phyloP scores from a whole-genome alignment of 306 rosid genomes.

The Erythrophleum fordii region DNA sequence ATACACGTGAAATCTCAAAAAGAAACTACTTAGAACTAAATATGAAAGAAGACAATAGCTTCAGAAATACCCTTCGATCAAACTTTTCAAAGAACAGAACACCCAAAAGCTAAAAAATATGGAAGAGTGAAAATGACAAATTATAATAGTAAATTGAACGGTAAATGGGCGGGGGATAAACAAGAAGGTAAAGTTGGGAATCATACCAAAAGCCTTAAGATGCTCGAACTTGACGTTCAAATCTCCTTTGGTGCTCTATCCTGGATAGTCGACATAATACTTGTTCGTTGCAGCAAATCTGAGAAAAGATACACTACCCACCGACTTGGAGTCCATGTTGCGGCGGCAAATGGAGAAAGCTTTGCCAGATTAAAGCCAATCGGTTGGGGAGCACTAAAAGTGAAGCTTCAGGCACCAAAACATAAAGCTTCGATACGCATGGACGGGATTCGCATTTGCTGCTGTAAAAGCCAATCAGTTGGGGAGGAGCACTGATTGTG shows the following conservation, averaged over 20 bases:
- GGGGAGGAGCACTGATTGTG: no score
- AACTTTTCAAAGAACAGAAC: not conserved
- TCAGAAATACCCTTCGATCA: constrained; percentile 15
- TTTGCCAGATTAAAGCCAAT: not conserved
- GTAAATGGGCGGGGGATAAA: not conserved
- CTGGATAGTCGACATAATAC: constrained; percentile 82
- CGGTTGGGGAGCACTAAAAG: no score
- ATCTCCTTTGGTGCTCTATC: constrained; percentile 93
- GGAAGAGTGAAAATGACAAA: not conserved
- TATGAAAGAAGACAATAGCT: not conserved
- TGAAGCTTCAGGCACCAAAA: no score
- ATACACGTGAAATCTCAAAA: not conserved
- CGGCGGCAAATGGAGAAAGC: constrained; percentile 25
- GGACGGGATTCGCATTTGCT: no score
- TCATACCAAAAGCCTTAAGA: constrained; percentile 72
- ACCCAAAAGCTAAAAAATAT: constrained; percentile 17
- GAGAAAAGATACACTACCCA: constrained; percentile 64
- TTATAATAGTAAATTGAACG: not conserved
- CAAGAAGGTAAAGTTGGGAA: constrained; percentile 2
- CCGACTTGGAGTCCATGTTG: constrained; percentile 51
- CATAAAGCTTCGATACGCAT: no score
- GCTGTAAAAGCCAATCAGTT: no score
- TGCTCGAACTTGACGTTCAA: constrained; percentile 77
- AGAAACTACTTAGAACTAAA: not conserved
- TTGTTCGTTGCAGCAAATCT: constrained; percentile 60